These are phyloP conservation scores for Podila clonocystis DNA, from an alignment of 192 early-diverging fungal genomes.

Conservation along the genomic window DNA sequence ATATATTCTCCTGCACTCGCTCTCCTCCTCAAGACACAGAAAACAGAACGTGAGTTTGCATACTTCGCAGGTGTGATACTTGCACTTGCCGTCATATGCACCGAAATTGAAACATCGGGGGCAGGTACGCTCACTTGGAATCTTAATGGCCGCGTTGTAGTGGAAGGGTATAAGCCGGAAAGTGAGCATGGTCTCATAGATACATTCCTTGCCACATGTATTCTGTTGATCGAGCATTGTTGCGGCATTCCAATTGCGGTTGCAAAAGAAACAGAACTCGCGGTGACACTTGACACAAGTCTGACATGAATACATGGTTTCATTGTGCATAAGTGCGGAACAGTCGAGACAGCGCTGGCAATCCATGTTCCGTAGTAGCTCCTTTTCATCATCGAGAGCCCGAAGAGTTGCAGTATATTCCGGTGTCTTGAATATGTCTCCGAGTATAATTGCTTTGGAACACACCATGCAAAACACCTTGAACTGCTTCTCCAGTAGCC, in stretches of 20 bases:
- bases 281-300: constrained; percentile 14
- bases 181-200: constrained; percentile 32
- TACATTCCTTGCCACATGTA: constrained; percentile 23
- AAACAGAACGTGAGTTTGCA: constrained; percentile 34
- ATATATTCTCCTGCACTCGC: constrained; percentile 17
- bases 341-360: constrained; percentile 29
- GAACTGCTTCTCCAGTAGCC: constrained; percentile 27
- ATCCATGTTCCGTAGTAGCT: constrained; percentile 24
- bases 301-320: constrained; percentile 23
- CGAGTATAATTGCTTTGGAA: constrained; percentile 15
- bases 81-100: constrained; percentile 31
- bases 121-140: constrained; percentile 23
- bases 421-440: constrained; percentile 31
- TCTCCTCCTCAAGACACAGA: constrained; percentile 24
- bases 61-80: constrained; percentile 20
- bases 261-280: constrained; percentile 34
- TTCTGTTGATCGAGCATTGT: constrained; percentile 15
- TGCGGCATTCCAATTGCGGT: constrained; percentile 21
- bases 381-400: constrained; percentile 23
- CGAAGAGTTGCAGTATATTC: constrained; percentile 25
- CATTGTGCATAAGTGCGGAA: constrained; percentile 29
- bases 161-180: constrained; percentile 26
- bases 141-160: constrained; percentile 16
- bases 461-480: constrained; percentile 30
- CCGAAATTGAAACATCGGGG: constrained; percentile 34